Base-by-base conservation (phyloP, 2,329 filamentous ascomycete species). In the Aciculosporium take region DNA sequence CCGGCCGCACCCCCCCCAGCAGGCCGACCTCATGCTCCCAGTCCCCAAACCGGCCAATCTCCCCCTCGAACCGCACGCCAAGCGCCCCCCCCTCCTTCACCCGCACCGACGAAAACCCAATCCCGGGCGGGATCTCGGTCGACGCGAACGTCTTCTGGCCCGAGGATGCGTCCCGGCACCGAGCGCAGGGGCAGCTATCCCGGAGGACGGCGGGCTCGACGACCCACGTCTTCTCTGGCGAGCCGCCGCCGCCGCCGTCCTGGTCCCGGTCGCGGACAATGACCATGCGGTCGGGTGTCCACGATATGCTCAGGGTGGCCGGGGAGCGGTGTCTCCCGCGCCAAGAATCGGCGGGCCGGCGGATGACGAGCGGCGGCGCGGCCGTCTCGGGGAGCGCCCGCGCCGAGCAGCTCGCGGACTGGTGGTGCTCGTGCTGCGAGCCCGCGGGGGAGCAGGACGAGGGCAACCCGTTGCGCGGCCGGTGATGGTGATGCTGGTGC, bases 1-100 rank as follows among this genome's bases (percentile, higher is more conserved):
- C n/a, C n/a, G n/a, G n/a, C 38, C 63, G 67, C n/a, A 59, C 46
- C 20, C 51, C 42, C 59, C 59, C 62, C 6, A 56, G 46, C 20
- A 61, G 48, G 7, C 56, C 4, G 50, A 49, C 61, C 39, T 60
- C 51, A 47, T 64, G 61, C 33, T 12, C 46, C 44, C 12, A 13
- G 30, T 6, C 20, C 3, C 45, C 46, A 18, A 55, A 53, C 13
- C 53, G 54, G 4, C 57, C 48, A 40, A 67, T 62, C 44, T 74
- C 69, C 38, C 62, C 53, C 5, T 58, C 52, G 77, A 84, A 91
- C n/a, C 62, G 54, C 7, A 89, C 59, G 17, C 67, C 61, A 10
- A 85, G 58, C 1, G n/a, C n/a, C n/a, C 62, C 59, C 15, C 67
- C 59, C 0, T 61, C 50, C 13, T 49, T 49, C 1, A 57, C 39